A percentile compares a stretch with the other conserved stretches of the same genome.
These are phyloP conservation scores for Cordyceps cicadae DNA, from an alignment of 2,329 filamentous ascomycete species.

Conservation along the genomic window DNA sequence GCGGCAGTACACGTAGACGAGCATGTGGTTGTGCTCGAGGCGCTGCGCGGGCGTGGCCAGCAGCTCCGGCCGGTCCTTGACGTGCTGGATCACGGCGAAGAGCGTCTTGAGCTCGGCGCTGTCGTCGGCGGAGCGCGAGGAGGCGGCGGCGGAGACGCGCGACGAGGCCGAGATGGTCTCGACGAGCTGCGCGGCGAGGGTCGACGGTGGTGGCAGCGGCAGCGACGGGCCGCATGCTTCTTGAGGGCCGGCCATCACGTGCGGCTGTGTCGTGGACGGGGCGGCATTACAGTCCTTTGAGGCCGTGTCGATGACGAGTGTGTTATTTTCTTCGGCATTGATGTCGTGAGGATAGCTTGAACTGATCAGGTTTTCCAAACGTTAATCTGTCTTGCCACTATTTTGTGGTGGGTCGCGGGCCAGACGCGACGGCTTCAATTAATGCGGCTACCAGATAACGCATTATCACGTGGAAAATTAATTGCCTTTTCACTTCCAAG, in stretches of 20 bases:
- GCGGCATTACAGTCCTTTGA: background rate
- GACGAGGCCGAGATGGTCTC: constrained; percentile 62
- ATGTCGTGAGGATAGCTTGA: background rate
- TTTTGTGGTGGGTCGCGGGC: constrained; percentile 8
- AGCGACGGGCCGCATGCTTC: background rate
- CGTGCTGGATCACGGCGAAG: constrained; percentile 45
- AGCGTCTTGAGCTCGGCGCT: constrained; percentile 69
- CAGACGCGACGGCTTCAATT: constrained; percentile 3
- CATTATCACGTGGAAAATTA: constrained; percentile 5
- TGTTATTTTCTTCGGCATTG: background rate
- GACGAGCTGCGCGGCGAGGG: constrained; percentile 79
- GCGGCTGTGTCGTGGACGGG: background rate
- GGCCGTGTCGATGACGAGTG: background rate
- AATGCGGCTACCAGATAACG: background rate
- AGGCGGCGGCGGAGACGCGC: constrained; percentile 25
- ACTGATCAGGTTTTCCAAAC: background rate
- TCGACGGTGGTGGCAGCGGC: constrained; percentile 58
- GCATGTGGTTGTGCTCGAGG: constrained; percentile 69
- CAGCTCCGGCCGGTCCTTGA: constrained; percentile 41
- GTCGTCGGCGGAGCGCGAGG: constrained; percentile 47
- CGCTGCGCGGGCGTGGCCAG: constrained; percentile 59
- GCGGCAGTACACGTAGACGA: constrained; percentile 75
- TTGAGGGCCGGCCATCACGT: constrained; percentile 6
- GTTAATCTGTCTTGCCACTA: background rate
- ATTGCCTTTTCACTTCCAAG: background rate